phyloP scores from a whole-genome alignment of 352 stramenopile genomes.

The Phytophthora sp. region DNA sequence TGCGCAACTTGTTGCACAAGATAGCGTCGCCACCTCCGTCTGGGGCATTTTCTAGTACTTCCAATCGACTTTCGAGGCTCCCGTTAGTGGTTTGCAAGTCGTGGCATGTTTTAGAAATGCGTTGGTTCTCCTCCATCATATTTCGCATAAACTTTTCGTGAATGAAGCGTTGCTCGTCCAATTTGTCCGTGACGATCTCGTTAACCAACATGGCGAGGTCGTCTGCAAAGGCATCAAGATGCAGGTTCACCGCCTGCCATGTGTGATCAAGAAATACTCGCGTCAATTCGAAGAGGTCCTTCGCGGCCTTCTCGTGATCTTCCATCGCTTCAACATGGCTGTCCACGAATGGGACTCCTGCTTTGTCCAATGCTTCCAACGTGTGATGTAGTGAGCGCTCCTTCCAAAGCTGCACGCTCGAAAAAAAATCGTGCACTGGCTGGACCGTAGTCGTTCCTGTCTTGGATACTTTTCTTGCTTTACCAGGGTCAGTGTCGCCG shows the following conservation, averaged over 20 bases:
- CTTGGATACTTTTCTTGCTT: neutral
- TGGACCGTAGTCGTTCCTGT: neutral
- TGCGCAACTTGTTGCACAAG: constrained; percentile 60
- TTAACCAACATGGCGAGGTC: constrained; percentile 37
- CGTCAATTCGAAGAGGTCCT: constrained; percentile 45
- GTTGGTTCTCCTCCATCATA: constrained; percentile 47
- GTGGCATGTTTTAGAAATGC: constrained; percentile 15
- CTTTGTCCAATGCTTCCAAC: constrained; percentile 47
- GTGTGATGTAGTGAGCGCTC: constrained; percentile 65
- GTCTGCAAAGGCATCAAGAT: constrained; percentile 40
- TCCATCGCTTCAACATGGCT: constrained; percentile 68
- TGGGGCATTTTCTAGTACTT: constrained; percentile 42
- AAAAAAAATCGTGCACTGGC: constrained; percentile 26
- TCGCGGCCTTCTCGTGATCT: constrained; percentile 49
- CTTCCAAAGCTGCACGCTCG: constrained; percentile 62
- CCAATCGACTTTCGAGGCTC: constrained; percentile 34
- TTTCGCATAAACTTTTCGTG: constrained; percentile 26
- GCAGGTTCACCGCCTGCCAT: constrained; percentile 13
- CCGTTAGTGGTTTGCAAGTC: constrained; percentile 29
- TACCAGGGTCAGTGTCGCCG: neutral
- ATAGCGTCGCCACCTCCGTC: constrained; percentile 50
- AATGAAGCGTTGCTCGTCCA: constrained; percentile 43
- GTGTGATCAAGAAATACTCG: constrained; percentile 25
- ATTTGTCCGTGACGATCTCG: constrained; percentile 37
- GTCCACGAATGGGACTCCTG: constrained; percentile 14